Base-by-base conservation (phyloP, 108 stramenopile species). In the Chaetoceros muelleri region DNA sequence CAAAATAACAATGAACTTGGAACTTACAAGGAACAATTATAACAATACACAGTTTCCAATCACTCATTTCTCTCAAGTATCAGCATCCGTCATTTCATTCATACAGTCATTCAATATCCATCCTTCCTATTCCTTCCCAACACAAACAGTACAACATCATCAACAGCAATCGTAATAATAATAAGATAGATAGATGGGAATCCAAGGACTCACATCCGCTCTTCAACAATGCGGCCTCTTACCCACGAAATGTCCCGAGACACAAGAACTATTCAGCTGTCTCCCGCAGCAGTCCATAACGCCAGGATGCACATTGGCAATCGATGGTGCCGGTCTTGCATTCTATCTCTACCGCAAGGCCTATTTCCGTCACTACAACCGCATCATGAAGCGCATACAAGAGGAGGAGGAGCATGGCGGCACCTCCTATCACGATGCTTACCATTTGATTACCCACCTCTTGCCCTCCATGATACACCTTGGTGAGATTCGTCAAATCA, bases 241-340 rank as follows among this genome's bases (percentile, higher is more conserved):
- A 13, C 34, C 34, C 8, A 40, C 34, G 13, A 10, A 40, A 5
- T 5, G 13, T 40, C 8, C 5, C 5, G 34, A 40, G 13, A 40
- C 34, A 13, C 8, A 13, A 40, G 34, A 40, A 40, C 5, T 40
- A 13, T 40, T 10, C 13, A 10, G 8, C 13, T 40, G 8, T 13
- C 5, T 40, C 13, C 34, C 34, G 5, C 13, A 40, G 8, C 34
- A 57, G 29, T 18, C 21, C 34, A 18, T 73, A 21, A 66, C 70
- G 26, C 49, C 52, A 40, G 25, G 61, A 45, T 64, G 76, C 8
- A 75, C 57, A 2, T 49, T 85, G 17, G 60, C 71, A 17, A 73
- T 85, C 30, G 84, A 85, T 50, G 84, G 81, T 5, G 69, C 79
- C 48, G 84, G 84, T 10, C 53, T 85, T 0, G 56, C 76, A 2